Evolutionary conservation across 164 flowering plant species (phyloP).

Genomic region (Euptelea pleiosperma): DNA sequence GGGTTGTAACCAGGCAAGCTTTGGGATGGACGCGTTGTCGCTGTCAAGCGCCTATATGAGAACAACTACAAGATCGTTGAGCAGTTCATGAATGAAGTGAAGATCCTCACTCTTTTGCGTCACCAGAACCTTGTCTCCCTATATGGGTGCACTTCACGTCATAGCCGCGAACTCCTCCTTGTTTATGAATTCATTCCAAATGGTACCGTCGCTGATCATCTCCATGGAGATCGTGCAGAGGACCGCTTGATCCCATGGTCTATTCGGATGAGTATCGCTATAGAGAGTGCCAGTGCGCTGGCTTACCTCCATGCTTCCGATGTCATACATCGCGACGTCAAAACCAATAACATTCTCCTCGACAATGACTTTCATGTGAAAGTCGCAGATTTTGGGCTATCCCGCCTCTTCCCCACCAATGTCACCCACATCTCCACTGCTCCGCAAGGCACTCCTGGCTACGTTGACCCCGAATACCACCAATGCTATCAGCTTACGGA

Average conservation of each 20-base stretch:
- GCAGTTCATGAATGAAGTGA: slow-evolving; percentile 65
- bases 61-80: slow-evolving; percentile 55
- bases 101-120: slow-evolving; percentile 48
- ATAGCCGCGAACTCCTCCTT: slow-evolving; percentile 65
- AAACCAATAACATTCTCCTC: slow-evolving; percentile 70
- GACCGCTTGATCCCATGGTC: slow-evolving; percentile 48
- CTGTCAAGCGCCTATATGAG: slow-evolving; percentile 63
- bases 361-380: slow-evolving; percentile 57
- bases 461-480: slow-evolving; percentile 77
- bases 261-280: slow-evolving; percentile 55
- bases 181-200: slow-evolving; percentile 68
- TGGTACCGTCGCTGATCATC: slow-evolving; percentile 75
- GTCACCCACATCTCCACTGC: slow-evolving; percentile 71
- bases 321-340: slow-evolving; percentile 71
- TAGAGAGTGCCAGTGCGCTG: slow-evolving; percentile 69
- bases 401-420: slow-evolving; percentile 60
- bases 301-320: slow-evolving; percentile 63
- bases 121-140: slow-evolving; percentile 66
- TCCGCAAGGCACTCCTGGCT: slow-evolving; percentile 84
- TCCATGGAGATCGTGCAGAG: slow-evolving; percentile 44
- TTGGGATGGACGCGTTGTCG: slow-evolving; percentile 61
- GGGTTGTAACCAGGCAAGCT: slow-evolving; percentile 37
- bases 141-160: slow-evolving; percentile 75
- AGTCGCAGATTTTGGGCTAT: slow-evolving; percentile 81
- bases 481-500: slow-evolving; percentile 63